These are phyloP conservation scores for Phialocephala sp. DNA, from an alignment of 2,329 filamentous ascomycete species.

Conservation along the genomic window DNA sequence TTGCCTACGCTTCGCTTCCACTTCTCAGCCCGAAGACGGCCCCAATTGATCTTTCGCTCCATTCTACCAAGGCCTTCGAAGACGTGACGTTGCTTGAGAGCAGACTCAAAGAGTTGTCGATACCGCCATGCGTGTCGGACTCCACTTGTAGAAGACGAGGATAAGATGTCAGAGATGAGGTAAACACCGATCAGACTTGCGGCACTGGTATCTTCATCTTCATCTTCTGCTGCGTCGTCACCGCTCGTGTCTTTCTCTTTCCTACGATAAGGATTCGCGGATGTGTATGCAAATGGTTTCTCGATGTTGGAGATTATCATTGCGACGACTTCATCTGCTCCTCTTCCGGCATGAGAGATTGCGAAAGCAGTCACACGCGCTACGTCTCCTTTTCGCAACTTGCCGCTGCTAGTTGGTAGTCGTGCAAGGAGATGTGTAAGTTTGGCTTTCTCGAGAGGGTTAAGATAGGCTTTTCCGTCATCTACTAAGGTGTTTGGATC, in stretches of 20 bases:
- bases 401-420: constrained; percentile 76
- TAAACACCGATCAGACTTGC: constrained; percentile 84
- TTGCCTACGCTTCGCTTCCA: constrained; percentile 65
- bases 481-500: constrained; percentile 39
- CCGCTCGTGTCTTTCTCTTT: constrained; percentile 47
- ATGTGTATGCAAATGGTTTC: constrained; percentile 74
- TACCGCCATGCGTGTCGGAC: constrained; percentile 74
- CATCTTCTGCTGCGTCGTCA: constrained; percentile 49
- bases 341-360: constrained; percentile 82
- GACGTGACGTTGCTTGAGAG: constrained; percentile 61
- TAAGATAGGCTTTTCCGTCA: constrained; percentile 64
- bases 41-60: constrained; percentile 69
- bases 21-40: constrained; percentile 68
- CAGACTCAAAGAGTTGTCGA: constrained; percentile 66
- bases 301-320: constrained; percentile 84
- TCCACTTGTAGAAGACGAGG: constrained; percentile 65
- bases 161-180: constrained; percentile 72
- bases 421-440: constrained; percentile 83
- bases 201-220: constrained; percentile 68
- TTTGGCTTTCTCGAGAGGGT: constrained; percentile 83
- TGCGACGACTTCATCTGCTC: constrained; percentile 89
- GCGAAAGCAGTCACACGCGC: constrained; percentile 87
- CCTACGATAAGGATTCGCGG: constrained; percentile 66
- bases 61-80: constrained; percentile 69
- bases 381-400: constrained; percentile 82